phyloP scores from a whole-genome alignment of 148 eudicot species.

The Chenopodium album region DNA sequence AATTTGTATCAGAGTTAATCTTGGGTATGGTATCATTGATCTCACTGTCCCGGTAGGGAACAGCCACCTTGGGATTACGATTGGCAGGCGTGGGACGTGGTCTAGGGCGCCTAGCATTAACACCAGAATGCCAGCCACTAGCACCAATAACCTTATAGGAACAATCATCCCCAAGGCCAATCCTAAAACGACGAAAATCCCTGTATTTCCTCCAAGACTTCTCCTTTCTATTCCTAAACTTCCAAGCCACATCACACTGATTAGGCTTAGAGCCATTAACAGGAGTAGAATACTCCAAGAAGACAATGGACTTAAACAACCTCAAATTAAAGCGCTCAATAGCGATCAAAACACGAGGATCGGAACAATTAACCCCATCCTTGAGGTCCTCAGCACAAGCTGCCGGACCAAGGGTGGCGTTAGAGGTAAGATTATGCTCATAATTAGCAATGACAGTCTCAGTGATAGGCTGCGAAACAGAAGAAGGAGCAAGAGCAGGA shows the following conservation, averaged over 20 bases:
- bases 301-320: slow-evolving; percentile 60
- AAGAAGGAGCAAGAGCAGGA: slow-evolving; percentile 34
- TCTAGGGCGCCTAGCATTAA: slow-evolving; percentile 74
- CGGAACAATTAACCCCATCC: slow-evolving; percentile 67
- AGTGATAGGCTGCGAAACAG: slow-evolving; percentile 35
- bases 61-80: slow-evolving; percentile 32
- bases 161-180: slow-evolving; percentile 68
- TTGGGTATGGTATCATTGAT: slow-evolving; percentile 82
- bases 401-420: slow-evolving; percentile 31
- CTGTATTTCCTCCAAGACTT: slow-evolving; percentile 88
- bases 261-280: slow-evolving; percentile 67
- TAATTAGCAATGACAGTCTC: slow-evolving; percentile 50
- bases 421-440: slow-evolving; percentile 39
- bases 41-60: slow-evolving; percentile 49
- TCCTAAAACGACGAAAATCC: slow-evolving; percentile 82
- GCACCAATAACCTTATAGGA: slow-evolving; percentile 56
- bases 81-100: slow-evolving; percentile 29
- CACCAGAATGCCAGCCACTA: slow-evolving; percentile 89
- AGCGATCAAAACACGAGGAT: slow-evolving; percentile 62
- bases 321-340: slow-evolving; percentile 74
- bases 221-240: slow-evolving; percentile 82
- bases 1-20: slow-evolving; percentile 52
- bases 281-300: slow-evolving; percentile 64
- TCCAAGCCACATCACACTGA: slow-evolving; percentile 91
- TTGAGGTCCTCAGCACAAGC: slow-evolving; percentile 43